Evolutionary conservation across 2,329 filamentous ascomycete species (phyloP).

Genomic region (Sarocladium oryzae): DNA sequence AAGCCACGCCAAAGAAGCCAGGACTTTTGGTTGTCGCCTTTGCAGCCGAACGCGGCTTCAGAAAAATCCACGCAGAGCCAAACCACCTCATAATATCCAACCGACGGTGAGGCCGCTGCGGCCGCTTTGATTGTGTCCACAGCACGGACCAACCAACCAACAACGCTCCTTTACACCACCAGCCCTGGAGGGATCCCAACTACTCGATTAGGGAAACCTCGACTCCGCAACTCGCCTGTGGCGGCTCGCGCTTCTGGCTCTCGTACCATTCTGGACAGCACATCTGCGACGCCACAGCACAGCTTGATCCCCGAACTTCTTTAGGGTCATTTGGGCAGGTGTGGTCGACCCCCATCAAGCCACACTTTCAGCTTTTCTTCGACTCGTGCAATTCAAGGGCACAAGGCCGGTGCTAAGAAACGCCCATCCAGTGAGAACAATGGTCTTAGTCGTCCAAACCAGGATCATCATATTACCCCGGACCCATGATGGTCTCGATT

Average conservation of each 20-base stretch:
- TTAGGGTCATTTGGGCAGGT: neutral
- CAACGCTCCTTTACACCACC: neutral
- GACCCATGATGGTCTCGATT: conserved; percentile 8
- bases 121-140: neutral
- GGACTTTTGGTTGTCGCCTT: no score
- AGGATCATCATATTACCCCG: neutral
- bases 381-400: neutral
- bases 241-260: neutral
- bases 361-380: conserved; percentile 2
- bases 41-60: no score
- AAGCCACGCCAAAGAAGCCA: no score
- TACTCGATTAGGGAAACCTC: neutral
- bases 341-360: conserved; percentile 5
- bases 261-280: neutral
- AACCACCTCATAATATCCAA: neutral
- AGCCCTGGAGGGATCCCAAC: neutral
- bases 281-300: neutral
- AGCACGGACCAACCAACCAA: neutral
- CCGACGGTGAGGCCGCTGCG: neutral
- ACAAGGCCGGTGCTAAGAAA: neutral
- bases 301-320: neutral
- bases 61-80: no score
- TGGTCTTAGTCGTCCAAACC: neutral
- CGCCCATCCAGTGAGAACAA: conserved; percentile 1
- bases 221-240: neutral